A percentile compares a stretch with the other conserved stretches of the same genome.
Evolutionary conservation across 2,329 filamentous ascomycete genomes (phyloP).

Genomic region (Colletotrichum viniferum): DNA sequence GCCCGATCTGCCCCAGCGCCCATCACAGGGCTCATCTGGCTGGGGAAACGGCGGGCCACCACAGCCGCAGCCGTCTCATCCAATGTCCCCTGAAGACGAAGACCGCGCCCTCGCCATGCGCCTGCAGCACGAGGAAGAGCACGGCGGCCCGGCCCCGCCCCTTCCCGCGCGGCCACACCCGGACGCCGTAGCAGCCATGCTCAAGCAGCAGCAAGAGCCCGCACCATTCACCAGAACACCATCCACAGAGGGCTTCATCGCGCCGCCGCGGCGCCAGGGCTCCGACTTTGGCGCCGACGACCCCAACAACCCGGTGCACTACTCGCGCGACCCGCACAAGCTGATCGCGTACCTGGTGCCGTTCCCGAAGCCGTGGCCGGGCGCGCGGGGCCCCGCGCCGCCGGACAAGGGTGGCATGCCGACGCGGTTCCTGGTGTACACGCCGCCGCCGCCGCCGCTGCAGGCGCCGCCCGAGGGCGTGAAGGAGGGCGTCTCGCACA

Average conservation of each 20-base stretch:
- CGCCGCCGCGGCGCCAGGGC: slow-evolving; percentile 3
- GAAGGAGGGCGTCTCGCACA: slow-evolving; percentile 14
- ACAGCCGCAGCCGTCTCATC: background rate
- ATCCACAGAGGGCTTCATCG: slow-evolving; percentile 6
- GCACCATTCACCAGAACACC: slow-evolving; percentile 10
- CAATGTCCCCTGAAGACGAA: slow-evolving; percentile 1
- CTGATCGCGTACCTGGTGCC: slow-evolving; percentile 18
- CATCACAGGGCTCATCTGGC: background rate
- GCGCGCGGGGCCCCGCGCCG: background rate
- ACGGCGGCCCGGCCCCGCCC: background rate
- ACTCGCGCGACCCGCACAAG: slow-evolving; percentile 14
- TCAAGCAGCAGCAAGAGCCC: background rate
- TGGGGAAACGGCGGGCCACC: background rate
- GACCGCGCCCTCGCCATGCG: slow-evolving; percentile 9
- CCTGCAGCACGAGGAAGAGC: slow-evolving; percentile 7
- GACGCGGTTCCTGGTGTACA: slow-evolving; percentile 13
- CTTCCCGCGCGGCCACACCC: slow-evolving; percentile 8
- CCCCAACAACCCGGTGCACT: slow-evolving; percentile 14
- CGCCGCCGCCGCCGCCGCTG: slow-evolving; percentile 12
- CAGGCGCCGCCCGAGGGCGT: slow-evolving; percentile 16
- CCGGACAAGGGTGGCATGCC: background rate
- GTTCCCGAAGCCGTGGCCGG: slow-evolving; percentile 16
- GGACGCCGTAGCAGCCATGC: slow-evolving; percentile 6
- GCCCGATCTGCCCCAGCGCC: background rate
- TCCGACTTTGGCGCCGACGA: slow-evolving; percentile 16